Percentiles rank a stretch among this genome's conserved stretches.
Evolutionary conservation across 2,329 filamentous ascomycete species (phyloP).

Genomic region (Fusarium continuum): DNA sequence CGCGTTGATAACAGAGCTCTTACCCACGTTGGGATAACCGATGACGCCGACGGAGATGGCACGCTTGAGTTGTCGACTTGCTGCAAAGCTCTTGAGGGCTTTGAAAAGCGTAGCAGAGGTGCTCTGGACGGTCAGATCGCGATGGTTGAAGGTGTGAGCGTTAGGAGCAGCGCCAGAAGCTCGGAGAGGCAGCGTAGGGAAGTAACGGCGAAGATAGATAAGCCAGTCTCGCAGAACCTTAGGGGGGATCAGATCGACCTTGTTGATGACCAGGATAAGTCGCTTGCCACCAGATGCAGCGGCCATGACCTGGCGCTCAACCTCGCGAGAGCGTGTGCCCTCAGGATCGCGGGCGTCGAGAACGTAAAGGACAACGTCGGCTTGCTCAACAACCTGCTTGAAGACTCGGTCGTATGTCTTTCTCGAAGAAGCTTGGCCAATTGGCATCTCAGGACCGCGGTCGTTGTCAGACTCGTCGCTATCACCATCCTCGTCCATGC

Average conservation of each 20-base stretch:
- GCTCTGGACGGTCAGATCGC: constrained; percentile 84
- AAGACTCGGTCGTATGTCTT: constrained; percentile 95
- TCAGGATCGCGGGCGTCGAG: constrained; percentile 92
- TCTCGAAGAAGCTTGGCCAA: constrained; percentile 71
- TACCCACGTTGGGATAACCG: constrained; percentile 95
- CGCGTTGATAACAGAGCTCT: constrained; percentile 96
- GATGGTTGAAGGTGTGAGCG: constrained; percentile 91
- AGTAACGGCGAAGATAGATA: constrained; percentile 82
- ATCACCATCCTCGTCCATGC: constrained; percentile 60
- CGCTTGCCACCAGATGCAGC: constrained; percentile 84
- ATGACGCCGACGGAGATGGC: constrained; percentile 92
- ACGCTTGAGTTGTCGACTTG: constrained; percentile 84
- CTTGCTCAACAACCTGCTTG: constrained; percentile 88
- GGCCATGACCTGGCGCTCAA: constrained; percentile 92
- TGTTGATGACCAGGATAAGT: constrained; percentile 92
- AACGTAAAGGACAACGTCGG: constrained; percentile 92
- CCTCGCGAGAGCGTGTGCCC: constrained; percentile 87
- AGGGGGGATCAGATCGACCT: constrained; percentile 90
- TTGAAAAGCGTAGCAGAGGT: constrained; percentile 88
- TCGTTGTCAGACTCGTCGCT: constrained; percentile 61
- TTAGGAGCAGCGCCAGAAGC: constrained; percentile 85
- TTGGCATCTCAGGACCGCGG: constrained; percentile 61
- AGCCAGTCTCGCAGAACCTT: constrained; percentile 87
- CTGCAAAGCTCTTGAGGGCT: constrained; percentile 88
- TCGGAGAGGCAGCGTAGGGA: constrained; percentile 89